Evolutionary conservation across 1,284 basidiomycete genomes (phyloP).

Genomic region (Cronartium ribicola): DNA sequence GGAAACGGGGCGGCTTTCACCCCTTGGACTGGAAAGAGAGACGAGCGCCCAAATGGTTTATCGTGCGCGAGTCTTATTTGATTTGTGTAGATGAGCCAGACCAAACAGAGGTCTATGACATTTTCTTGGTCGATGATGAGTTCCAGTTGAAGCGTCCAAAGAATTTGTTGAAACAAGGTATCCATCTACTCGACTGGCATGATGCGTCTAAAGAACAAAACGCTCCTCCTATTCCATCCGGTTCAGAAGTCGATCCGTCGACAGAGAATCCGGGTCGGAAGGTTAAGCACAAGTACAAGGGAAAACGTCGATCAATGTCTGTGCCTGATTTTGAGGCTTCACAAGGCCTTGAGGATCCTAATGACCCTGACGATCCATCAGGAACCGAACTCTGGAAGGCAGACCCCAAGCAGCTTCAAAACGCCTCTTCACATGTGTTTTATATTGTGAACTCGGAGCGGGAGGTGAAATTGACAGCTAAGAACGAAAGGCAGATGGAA

Average conservation of each 20-base stretch:
- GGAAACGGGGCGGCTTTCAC: constrained; percentile 51
- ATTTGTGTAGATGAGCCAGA: constrained; percentile 82
- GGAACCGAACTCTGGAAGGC: constrained; percentile 44
- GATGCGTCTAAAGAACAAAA: constrained; percentile 42
- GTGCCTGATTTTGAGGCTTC: constrained; percentile 50
- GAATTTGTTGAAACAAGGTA: constrained; percentile 51
- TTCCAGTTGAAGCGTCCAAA: constrained; percentile 70
- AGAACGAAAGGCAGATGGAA: constrained; percentile 92
- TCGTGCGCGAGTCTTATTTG: constrained; percentile 86
- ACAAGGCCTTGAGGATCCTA: constrained; percentile 55
- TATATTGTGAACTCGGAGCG: constrained; percentile 88
- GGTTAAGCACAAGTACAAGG: constrained; percentile 14
- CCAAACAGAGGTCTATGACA: constrained; percentile 77
- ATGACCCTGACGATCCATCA: constrained; percentile 47
- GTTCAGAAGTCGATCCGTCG: constrained; percentile 16
- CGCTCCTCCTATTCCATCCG: constrained; percentile 11
- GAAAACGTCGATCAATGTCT: constrained; percentile 2
- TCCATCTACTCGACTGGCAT: constrained; percentile 47
- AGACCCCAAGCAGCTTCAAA: constrained; percentile 46
- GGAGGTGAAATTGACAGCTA: constrained; percentile 78
- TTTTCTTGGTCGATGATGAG: constrained; percentile 85
- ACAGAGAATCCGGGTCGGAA: constrained; percentile 4
- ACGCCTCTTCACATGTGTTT: constrained; percentile 73
- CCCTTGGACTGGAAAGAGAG: constrained; percentile 63
- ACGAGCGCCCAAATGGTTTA: constrained; percentile 81